Percentiles rank a stretch among this genome's conserved stretches.
These are phyloP conservation scores for Clarireedia monteithiana DNA, from an alignment of 2,329 filamentous ascomycete genomes.

Conservation along the genomic window DNA sequence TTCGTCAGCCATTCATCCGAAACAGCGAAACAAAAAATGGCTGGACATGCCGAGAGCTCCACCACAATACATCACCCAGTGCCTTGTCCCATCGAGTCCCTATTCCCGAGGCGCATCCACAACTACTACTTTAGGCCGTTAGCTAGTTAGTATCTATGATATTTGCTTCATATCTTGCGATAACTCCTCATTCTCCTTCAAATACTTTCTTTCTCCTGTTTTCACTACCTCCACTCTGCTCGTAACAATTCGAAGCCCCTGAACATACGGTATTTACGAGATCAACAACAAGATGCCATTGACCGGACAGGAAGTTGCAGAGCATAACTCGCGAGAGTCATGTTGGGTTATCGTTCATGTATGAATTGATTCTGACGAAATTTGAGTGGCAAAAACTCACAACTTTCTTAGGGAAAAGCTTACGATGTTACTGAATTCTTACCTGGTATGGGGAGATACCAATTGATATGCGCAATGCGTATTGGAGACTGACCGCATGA, in stretches of 20 bases:
- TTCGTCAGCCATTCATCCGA: constrained; percentile 11
- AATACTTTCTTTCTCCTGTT: not conserved
- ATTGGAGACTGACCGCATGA: not conserved
- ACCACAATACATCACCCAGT: not conserved
- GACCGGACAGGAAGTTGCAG: constrained; percentile 49
- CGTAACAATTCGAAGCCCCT: not conserved
- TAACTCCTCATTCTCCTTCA: not conserved
- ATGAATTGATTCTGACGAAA: constrained; percentile 10
- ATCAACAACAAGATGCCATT: constrained; percentile 28
- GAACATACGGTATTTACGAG: not conserved
- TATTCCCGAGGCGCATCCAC: constrained; percentile 3
- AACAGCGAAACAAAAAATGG: not conserved
- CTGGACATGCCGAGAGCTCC: constrained; percentile 3
- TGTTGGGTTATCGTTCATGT: constrained; percentile 90
- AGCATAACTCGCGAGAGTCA: constrained; percentile 75
- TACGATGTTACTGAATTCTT: constrained; percentile 89
- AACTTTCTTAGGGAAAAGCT: constrained; percentile 55
- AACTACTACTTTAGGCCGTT: not conserved
- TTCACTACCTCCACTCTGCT: not conserved
- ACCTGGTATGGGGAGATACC: constrained; percentile 44
- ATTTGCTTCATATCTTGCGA: not conserved
- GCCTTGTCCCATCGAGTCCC: no score
- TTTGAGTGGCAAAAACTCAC: constrained; percentile 11
- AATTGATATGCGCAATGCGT: not conserved
- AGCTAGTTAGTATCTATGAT: not conserved